Percentiles rank a stretch among this genome's conserved stretches.
These are phyloP conservation scores for Boletus pseudo-olivaceus DNA, from an alignment of 768 basidiomycete genomes.

Conservation along the genomic window DNA sequence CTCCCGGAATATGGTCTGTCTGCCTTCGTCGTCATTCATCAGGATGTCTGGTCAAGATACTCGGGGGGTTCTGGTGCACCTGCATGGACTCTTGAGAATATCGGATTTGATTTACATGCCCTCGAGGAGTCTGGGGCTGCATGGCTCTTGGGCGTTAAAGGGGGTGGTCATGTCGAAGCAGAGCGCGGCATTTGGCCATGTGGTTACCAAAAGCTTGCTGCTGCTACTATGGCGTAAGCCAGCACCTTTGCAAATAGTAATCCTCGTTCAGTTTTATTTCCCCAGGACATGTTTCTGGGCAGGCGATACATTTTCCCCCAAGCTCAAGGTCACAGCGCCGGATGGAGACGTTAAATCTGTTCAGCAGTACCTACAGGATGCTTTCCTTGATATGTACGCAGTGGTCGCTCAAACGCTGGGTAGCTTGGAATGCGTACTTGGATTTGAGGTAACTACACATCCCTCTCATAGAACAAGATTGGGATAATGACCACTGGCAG, in stretches of 20 bases:
- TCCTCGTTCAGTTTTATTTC: neutral
- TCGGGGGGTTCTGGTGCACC: conserved; percentile 95
- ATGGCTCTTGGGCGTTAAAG: conserved; percentile 77
- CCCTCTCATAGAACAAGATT: neutral
- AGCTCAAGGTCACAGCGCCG: conserved; percentile 50
- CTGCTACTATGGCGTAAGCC: conserved; percentile 86
- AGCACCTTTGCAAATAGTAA: neutral
- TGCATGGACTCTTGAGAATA: conserved; percentile 87
- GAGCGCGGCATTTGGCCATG: conserved; percentile 90
- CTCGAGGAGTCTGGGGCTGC: conserved; percentile 84
- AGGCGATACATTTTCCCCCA: conserved; percentile 81
- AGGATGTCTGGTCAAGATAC: conserved; percentile 96
- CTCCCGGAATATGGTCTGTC: conserved; percentile 70
- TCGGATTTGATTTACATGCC: conserved; percentile 78
- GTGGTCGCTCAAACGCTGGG: conserved; percentile 64
- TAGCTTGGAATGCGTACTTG: conserved; percentile 74
- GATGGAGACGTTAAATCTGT: conserved; percentile 55
- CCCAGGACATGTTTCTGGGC: conserved; percentile 89
- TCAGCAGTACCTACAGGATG: conserved; percentile 79
- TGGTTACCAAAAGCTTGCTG: conserved; percentile 91
- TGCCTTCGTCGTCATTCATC: conserved; percentile 81
- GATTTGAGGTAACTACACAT: conserved; percentile 68
- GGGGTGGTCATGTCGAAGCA: conserved; percentile 69
- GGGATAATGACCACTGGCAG: conserved; percentile 36
- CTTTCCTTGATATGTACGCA: conserved; percentile 78